These are phyloP conservation scores for Trichosporon sp. DNA, from an alignment of 1,284 basidiomycete species.

Conservation along the genomic window DNA sequence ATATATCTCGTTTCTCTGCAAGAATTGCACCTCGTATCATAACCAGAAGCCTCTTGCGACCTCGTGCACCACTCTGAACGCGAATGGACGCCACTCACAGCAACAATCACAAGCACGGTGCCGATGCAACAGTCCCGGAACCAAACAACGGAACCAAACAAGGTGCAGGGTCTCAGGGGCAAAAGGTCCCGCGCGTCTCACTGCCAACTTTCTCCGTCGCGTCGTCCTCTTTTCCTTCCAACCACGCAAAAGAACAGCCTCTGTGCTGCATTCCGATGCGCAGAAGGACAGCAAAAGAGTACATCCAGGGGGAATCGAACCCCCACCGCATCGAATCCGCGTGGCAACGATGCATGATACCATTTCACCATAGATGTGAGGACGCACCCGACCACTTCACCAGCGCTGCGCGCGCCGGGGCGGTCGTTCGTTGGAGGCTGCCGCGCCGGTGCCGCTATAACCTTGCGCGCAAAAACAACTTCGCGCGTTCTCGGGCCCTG, in stretches of 20 bases:
- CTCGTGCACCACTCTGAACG: no score
- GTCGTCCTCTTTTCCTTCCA: neutral
- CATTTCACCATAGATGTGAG: neutral
- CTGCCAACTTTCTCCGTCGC: neutral
- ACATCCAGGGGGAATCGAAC: slow-evolving; percentile 1
- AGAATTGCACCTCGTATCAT: no score
- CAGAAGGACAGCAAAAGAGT: neutral
- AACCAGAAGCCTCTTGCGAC: no score
- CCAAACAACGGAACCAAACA: no score
- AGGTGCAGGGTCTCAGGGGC: neutral
- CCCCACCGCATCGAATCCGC: neutral
- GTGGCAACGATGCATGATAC: neutral
- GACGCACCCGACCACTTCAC: neutral
- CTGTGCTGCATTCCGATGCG: neutral
- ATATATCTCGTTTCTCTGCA: no score
- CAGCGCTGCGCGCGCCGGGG: neutral
- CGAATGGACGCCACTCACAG: no score
- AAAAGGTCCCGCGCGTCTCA: neutral
- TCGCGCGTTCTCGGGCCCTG: no score
- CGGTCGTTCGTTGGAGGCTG: no score
- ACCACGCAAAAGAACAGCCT: neutral
- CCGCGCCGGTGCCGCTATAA: no score
- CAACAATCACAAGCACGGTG: no score
- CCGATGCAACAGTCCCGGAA: no score
- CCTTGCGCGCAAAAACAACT: no score